Percentiles rank a stretch among this genome's conserved stretches.
These are phyloP conservation scores for Eimeria necatrix DNA, from an alignment of 169 alveolate species.

Conservation along the genomic window DNA sequence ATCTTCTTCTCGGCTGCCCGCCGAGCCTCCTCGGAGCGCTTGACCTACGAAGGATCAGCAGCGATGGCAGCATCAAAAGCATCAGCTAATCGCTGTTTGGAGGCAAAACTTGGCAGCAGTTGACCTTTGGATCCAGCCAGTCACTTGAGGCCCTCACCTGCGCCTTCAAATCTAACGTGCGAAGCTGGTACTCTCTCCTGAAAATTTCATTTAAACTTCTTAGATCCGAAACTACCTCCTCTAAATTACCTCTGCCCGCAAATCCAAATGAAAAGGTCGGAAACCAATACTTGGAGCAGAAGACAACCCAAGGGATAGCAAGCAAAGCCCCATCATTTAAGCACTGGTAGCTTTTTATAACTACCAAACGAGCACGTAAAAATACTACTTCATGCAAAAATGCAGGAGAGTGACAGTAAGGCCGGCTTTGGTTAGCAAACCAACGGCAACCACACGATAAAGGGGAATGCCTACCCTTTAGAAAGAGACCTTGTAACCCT, in stretches of 20 bases:
- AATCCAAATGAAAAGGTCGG: not conserved
- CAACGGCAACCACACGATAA: not conserved
- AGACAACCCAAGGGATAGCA: not conserved
- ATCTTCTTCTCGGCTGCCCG: not conserved
- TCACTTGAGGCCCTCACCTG: not conserved
- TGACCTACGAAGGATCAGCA: not conserved
- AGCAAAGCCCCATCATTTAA: not conserved
- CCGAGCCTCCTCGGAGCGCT: slow-evolving; percentile 45
- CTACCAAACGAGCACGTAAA: no score
- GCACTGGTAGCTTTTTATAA: not conserved
- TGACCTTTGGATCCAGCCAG: not conserved
- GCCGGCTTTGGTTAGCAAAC: no score
- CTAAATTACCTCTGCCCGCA: slow-evolving; percentile 43
- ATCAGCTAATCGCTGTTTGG: not conserved
- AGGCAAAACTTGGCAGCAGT: not conserved
- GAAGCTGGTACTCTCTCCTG: slow-evolving; percentile 5
- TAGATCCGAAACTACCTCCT: not conserved
- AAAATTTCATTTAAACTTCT: not conserved
- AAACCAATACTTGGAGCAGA: not conserved
- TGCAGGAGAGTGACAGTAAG: no score
- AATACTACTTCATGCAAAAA: no score
- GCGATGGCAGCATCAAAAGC: not conserved
- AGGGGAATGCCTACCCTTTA: not conserved
- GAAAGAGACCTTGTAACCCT: slow-evolving; percentile 5
- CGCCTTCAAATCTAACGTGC: slow-evolving; percentile 17